Conservation (phyloP, 805 yeast genomes). For the Candida hungchunana region DNA sequence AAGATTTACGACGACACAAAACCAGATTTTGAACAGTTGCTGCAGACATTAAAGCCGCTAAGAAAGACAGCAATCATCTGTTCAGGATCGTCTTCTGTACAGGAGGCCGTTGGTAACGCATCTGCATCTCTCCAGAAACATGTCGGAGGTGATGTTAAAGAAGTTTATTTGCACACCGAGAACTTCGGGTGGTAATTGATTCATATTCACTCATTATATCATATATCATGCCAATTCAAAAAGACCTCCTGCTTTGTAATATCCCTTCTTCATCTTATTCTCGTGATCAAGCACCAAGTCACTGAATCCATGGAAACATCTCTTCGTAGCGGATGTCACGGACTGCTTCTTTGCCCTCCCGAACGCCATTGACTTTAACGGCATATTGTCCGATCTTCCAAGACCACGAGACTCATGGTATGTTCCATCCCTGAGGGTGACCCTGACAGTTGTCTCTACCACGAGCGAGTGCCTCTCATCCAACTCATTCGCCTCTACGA, state of each 20-base stretch:
- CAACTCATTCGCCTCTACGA: conserved; percentile 15
- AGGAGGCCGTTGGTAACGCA: conserved; percentile 33
- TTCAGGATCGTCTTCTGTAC: conserved; percentile 43
- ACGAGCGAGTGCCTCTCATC: conserved; percentile 24
- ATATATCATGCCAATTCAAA: no score
- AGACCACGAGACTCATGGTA: conserved; percentile 74
- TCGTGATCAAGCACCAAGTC: conserved; percentile 55
- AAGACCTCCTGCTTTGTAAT: conserved; percentile 29
- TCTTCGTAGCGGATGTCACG: conserved; percentile 75
- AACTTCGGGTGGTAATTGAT: conserved; percentile 43
- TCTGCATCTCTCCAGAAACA: conserved; percentile 39
- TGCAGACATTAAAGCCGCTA: conserved; percentile 2
- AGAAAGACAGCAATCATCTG: conserved; percentile 38
- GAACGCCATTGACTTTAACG: conserved; percentile 63
- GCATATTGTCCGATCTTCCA: conserved; percentile 64
- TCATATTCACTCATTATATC: no score
- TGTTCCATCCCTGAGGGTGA: conserved; percentile 77
- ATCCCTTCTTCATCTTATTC: conserved; percentile 28
- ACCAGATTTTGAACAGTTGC: conserved; percentile 13
- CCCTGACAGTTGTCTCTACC: conserved; percentile 48
- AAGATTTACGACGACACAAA: conserved; percentile 13
- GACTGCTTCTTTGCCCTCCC: conserved; percentile 84
- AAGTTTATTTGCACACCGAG: conserved; percentile 48
- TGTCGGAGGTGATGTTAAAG: conserved; percentile 31
- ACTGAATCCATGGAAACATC: conserved; percentile 66